Conservation (phyloP, 2,329 filamentous ascomycete species). For the Plenodomus lindquistii region DNA sequence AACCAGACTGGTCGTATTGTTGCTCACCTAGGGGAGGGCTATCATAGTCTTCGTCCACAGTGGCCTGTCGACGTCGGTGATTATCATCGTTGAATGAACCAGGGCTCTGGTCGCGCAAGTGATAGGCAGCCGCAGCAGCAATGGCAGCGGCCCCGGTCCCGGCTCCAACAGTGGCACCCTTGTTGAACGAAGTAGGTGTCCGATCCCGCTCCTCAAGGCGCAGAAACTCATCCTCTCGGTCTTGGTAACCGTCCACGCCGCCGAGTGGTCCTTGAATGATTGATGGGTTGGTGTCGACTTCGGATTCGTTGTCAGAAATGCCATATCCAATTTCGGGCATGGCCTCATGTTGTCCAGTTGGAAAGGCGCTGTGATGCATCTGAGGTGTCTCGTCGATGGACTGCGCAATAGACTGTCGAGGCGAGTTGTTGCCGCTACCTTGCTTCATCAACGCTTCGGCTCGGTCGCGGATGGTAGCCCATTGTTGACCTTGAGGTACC, state of each 20-base stretch:
- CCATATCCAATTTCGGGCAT: slow-evolving; percentile 77
- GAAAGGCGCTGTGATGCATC: slow-evolving; percentile 71
- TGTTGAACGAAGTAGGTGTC: slow-evolving; percentile 36
- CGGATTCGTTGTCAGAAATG: slow-evolving; percentile 57
- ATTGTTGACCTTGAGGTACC: slow-evolving; percentile 37
- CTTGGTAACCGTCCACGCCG: slow-evolving; percentile 52
- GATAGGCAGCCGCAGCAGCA: slow-evolving; percentile 57
- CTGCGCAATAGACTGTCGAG: slow-evolving; percentile 58
- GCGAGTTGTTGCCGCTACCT: slow-evolving; percentile 50
- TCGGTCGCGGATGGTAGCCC: slow-evolving; percentile 48
- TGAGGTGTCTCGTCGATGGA: slow-evolving; percentile 54
- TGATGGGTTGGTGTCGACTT: slow-evolving; percentile 83
- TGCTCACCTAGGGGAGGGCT: slow-evolving; percentile 39
- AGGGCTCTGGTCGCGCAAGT: slow-evolving; percentile 31
- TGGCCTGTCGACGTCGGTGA: slow-evolving; percentile 35
- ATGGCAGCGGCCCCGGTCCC: slow-evolving; percentile 59
- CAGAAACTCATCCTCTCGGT: slow-evolving; percentile 43
- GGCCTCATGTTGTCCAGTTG: slow-evolving; percentile 65
- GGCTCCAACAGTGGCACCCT: slow-evolving; percentile 44
- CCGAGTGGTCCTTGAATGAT: slow-evolving; percentile 75
- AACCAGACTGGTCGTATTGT: slow-evolving; percentile 37
- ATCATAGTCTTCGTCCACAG: slow-evolving; percentile 44
- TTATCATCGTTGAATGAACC: slow-evolving; percentile 29
- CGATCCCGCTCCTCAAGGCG: slow-evolving; percentile 41
- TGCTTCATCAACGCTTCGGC: slow-evolving; percentile 42